Evolutionary conservation across 371 early-diverging fungal genomes (phyloP).

Genomic region (Zopfochytrium polystomum): DNA sequence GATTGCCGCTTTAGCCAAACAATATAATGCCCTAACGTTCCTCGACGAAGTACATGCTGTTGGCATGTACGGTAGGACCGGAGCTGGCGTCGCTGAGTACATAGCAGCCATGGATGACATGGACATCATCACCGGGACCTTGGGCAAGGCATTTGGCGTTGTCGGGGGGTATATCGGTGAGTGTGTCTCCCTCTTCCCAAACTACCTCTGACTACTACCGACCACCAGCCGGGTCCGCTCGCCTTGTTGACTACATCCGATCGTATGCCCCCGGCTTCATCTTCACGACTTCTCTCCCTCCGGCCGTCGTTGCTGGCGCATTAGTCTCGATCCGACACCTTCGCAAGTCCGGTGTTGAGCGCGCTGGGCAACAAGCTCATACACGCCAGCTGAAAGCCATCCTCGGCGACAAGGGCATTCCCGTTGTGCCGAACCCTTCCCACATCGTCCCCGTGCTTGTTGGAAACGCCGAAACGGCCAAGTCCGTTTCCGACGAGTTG

Average conservation of each 20-base stretch:
- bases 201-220: no score
- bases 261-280: slow-evolving; percentile 98
- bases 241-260: slow-evolving; percentile 92
- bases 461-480: slow-evolving; percentile 92
- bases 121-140: slow-evolving; percentile 95
- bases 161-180: slow-evolving; percentile 89
- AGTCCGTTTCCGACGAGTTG: slow-evolving; percentile 87
- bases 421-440: slow-evolving; percentile 96
- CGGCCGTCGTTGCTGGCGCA: slow-evolving; percentile 88
- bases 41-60: slow-evolving; percentile 99
- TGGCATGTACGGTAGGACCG: slow-evolving; percentile 96
- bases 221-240: slow-evolving; percentile 49
- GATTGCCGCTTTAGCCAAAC: slow-evolving; percentile 86
- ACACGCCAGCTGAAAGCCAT: slow-evolving; percentile 80
- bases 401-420: slow-evolving; percentile 80
- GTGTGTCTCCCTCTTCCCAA: no score
- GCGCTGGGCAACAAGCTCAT: slow-evolving; percentile 87
- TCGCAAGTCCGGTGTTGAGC: slow-evolving; percentile 77
- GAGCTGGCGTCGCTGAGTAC: slow-evolving; percentile 97
- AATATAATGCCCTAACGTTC: slow-evolving; percentile 97
- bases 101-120: slow-evolving; percentile 87
- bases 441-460: slow-evolving; percentile 98
- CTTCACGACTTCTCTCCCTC: slow-evolving; percentile 97
- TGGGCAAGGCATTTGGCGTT: slow-evolving; percentile 96
- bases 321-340: slow-evolving; percentile 88